phyloP scores from a whole-genome alignment of 2,329 filamentous ascomycete genomes.

The Pseudogymnoascus sp. region DNA sequence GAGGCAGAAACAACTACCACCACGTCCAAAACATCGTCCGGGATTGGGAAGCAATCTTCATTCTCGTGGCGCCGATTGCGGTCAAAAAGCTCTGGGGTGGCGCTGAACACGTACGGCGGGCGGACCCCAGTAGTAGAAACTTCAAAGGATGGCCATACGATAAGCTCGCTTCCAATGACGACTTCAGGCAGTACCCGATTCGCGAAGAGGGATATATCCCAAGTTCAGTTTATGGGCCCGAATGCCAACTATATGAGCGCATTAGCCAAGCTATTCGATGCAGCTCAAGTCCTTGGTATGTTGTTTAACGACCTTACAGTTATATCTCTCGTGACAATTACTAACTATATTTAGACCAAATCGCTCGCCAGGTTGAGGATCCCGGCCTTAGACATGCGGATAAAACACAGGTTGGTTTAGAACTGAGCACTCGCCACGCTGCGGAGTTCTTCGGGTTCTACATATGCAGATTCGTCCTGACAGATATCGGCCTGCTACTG shows the following conservation, averaged over 20 bases:
- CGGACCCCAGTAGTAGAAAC: conserved; percentile 36
- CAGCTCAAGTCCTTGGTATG: conserved; percentile 85
- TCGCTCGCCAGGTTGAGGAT: conserved; percentile 91
- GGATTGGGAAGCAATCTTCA: conserved; percentile 66
- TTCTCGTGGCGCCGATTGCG: conserved; percentile 86
- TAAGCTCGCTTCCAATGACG: conserved; percentile 75
- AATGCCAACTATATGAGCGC: conserved; percentile 88
- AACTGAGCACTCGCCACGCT: conserved; percentile 85
- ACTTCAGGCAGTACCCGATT: conserved; percentile 51
- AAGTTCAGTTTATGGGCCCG: conserved; percentile 68
- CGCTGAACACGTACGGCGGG: conserved; percentile 44
- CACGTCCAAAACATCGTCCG: conserved; percentile 44
- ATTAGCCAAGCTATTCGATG: conserved; percentile 84
- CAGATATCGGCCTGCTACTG: conserved; percentile 73
- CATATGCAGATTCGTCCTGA: conserved; percentile 86
- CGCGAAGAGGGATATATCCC: conserved; percentile 60
- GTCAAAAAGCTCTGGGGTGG: conserved; percentile 74
- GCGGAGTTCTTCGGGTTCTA: conserved; percentile 98
- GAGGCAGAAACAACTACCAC: conserved; percentile 37
- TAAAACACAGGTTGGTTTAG: conserved; percentile 88
- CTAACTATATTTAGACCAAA: conserved; percentile 60
- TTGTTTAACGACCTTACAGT: conserved; percentile 30
- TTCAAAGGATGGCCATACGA: conserved; percentile 48
- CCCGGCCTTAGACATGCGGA: conserved; percentile 85
- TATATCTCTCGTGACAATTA: not conserved